Base-by-base conservation (phyloP, 805 yeast genomes). In the Candida anglica region DNA sequence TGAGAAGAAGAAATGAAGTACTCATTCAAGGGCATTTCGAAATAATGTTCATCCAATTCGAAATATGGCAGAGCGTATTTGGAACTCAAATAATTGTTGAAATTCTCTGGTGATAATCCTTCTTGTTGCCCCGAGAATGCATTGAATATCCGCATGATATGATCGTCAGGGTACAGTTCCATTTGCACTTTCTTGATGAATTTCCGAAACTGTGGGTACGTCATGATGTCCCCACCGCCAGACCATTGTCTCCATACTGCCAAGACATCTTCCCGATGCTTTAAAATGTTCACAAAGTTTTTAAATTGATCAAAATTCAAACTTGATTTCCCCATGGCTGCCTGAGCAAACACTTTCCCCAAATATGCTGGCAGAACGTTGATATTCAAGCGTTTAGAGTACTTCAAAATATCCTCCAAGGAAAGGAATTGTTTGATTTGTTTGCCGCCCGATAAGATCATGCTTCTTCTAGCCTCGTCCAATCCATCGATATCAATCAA, bases 1-100 rank as follows among this genome's bases (percentile, higher is more conserved):
- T 93, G 99, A 0, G 97, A 88, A 0, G 97, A 86, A 0, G 96
- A 87, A 19, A 94, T 84, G 51, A 66, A 87, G 54, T 94, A 93
- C 47, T 89, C 91, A 50, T 78, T 86, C 23, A 93, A 50, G 0
- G 98, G 98, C 27, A 52, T 48, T 15, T 44, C 37, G 33, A 46
- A 63, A 38, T 64, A 65, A 9, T 37, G 44, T 5, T 26, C 36
- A 3, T 40, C 36, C 6, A 32, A 10, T 20, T 30, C 20, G 13
- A 14, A 10, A 14, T 32, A 8, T 16, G 27, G 15, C 40, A 9
- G 48, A 42, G 6, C 56, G 36, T 49, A 52, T 32, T 49, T 56
- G 5, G 70, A 53, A 19, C 53, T 24, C 13, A 74, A 50, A 37
- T 58, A 52, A 33, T 66, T 66, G 24, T 65, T 53, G 40, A 73